phyloP scores from a whole-genome alignment of 139 green algal species.

The Chlamydomonas applanata region DNA sequence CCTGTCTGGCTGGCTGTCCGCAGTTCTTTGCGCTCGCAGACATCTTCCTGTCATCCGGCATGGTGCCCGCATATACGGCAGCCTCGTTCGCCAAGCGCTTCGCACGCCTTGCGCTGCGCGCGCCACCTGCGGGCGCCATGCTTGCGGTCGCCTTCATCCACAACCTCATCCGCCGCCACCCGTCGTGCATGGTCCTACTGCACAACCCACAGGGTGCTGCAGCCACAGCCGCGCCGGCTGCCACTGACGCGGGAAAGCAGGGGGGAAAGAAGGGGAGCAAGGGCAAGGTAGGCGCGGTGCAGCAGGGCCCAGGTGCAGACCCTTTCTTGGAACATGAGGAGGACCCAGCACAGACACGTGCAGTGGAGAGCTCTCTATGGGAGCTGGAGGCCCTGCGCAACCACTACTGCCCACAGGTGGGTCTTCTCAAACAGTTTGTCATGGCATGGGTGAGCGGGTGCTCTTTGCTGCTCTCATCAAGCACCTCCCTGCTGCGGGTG shows the following conservation, averaged over 20 bases:
- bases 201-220: conserved; percentile 52
- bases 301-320: conserved; percentile 39
- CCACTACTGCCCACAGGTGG: conserved; percentile 87
- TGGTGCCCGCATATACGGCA: conserved; percentile 93
- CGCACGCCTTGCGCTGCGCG: conserved; percentile 73
- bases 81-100: conserved; percentile 94
- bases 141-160: conserved; percentile 86
- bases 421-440: no score
- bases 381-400: conserved; percentile 80
- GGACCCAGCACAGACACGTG: conserved; percentile 72
- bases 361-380: conserved; percentile 93
- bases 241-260: not conserved
- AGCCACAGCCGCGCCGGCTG: not conserved
- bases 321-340: conserved; percentile 52
- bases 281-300: not conserved
- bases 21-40: conserved; percentile 92
- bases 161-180: conserved; percentile 94
- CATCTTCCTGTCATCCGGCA: conserved; percentile 72
- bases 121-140: conserved; percentile 74
- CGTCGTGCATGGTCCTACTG: conserved; percentile 78
- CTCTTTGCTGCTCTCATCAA: no score
- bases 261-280: not conserved
- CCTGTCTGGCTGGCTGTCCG: no score
- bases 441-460: no score
- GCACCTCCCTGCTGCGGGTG: no score